Evolutionary conservation across 2,329 filamentous ascomycete genomes (phyloP), one percentile per base, ranked within the genome.

Genomic region (Colletotrichum sp.): DNA sequence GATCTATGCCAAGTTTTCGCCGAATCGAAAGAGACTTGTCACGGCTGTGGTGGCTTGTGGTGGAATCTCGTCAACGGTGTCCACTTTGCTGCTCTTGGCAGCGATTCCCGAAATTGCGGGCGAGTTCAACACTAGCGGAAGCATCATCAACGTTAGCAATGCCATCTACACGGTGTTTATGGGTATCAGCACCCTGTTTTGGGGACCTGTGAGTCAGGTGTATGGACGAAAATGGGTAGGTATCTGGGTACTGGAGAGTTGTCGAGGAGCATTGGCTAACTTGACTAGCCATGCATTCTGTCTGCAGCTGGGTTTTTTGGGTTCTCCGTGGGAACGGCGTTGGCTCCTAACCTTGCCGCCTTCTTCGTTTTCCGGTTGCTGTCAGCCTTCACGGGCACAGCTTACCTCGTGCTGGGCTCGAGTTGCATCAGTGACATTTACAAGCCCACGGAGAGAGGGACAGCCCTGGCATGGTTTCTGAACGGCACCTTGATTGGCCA

Each of bases 131-230:
- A 95, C 93, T 0, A 93, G 90, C 0, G 93, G 92, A 5, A 90
- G 90, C 8, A 89, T 95, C 73, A 92, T 95, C 80, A 93, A 94
- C 79, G 82, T 94, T 48, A 91, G 89, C 78, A 95, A 94, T 84
- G 93, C 93, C 0, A 80, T 94, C n/a, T 95, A 94, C 79, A 88
- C 94, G 85, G 83, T 94, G 2, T 93, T 93, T 79, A 95, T 95
- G 93, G 93, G 92, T 0, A 78, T 94, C 6, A 88, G 87, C 10
- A 90, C 93, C 2, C 88, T 91, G 10, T 89, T 94, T 71, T 95
- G 92, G 88, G 93, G 93, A 0, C 93, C 93, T 0, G 84, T 94
- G 43, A 92, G 91, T 69, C 89, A 91, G 77, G 87, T 91, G 12
- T 90, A 88, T 78, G 90, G 90, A 83, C 90, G 72, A 83, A 88